Conservation (phyloP, 2,329 filamentous ascomycete species). For the Aureobasidium sp. region DNA sequence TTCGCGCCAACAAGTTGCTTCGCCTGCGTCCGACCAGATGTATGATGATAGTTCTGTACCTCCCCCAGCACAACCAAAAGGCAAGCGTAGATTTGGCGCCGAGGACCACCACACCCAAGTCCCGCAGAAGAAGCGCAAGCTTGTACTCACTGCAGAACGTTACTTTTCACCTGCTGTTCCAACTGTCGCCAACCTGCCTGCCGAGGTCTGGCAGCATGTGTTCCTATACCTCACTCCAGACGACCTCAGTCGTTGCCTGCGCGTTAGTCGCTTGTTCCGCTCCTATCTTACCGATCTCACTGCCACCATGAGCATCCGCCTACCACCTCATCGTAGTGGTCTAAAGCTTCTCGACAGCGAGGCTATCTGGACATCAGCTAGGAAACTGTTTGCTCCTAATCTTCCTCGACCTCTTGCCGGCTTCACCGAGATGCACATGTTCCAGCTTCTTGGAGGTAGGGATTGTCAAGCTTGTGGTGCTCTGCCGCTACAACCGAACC, state of each 20-base stretch:
- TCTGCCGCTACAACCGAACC: constrained; percentile 17
- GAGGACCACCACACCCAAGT: neutral
- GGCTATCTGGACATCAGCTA: constrained; percentile 61
- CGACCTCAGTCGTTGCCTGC: constrained; percentile 24
- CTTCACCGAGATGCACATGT: constrained; percentile 67
- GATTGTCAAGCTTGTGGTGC: constrained; percentile 62
- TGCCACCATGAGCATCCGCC: constrained; percentile 2
- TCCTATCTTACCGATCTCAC: constrained; percentile 20
- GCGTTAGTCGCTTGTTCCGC: constrained; percentile 24
- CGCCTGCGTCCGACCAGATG: neutral
- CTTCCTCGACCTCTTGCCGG: constrained; percentile 61
- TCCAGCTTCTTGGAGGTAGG: constrained; percentile 55
- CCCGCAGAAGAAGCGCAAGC: neutral
- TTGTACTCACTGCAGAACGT: constrained; percentile 4
- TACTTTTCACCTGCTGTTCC: constrained; percentile 6
- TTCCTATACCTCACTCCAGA: constrained; percentile 24
- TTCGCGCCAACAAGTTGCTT: neutral
- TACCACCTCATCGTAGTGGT: neutral
- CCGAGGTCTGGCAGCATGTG: constrained; percentile 21
- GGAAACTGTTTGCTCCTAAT: constrained; percentile 55
- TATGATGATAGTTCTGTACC: neutral
- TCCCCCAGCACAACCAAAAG: neutral
- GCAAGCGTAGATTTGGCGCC: constrained; percentile 9
- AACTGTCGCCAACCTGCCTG: constrained; percentile 1
- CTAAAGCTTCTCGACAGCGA: constrained; percentile 46